These are phyloP conservation scores for Komagataella populi DNA, from an alignment of 805 yeast species.

Conservation along the genomic window DNA sequence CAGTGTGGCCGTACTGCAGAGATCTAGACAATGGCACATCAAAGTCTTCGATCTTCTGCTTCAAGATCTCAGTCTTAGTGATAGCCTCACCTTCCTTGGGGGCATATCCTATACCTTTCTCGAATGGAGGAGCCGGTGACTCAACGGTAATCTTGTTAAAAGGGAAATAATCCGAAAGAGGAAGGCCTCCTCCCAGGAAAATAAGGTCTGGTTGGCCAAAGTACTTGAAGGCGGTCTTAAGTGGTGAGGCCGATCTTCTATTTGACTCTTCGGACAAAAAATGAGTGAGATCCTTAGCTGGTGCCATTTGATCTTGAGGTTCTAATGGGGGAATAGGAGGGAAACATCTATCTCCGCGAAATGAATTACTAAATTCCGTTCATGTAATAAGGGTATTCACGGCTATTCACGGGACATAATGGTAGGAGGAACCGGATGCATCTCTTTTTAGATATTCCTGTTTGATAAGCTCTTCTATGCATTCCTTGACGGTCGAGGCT, in stretches of 20 bases:
- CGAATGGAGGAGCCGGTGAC: conserved; percentile 71
- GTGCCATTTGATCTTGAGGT: conserved; percentile 8
- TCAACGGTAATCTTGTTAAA: conserved; percentile 63
- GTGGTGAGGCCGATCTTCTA: conserved; percentile 62
- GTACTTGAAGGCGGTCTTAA: conserved; percentile 77
- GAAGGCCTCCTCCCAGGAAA: conserved; percentile 93
- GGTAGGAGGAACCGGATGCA: not conserved
- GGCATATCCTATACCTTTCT: conserved; percentile 60
- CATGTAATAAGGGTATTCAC: not conserved
- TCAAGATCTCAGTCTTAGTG: conserved; percentile 18
- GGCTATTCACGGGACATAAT: not conserved
- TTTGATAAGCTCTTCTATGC: not conserved
- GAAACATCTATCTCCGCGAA: not conserved
- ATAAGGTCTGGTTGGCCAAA: conserved; percentile 62
- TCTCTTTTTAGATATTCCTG: not conserved
- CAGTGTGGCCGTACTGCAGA: conserved; percentile 84
- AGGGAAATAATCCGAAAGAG: conserved; percentile 84
- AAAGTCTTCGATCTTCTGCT: conserved; percentile 28
- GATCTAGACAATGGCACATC: conserved; percentile 71
- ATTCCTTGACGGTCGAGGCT: not conserved
- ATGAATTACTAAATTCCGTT: not conserved
- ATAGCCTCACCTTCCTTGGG: conserved; percentile 28
- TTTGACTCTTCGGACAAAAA: conserved; percentile 67
- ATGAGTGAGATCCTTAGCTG: conserved; percentile 62
- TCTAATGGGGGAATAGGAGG: not conserved